Percentiles rank a stretch among this genome's conserved stretches.
These are phyloP conservation scores for Rhizopogon roseolus DNA, from an alignment of 768 basidiomycete genomes.

Conservation along the genomic window DNA sequence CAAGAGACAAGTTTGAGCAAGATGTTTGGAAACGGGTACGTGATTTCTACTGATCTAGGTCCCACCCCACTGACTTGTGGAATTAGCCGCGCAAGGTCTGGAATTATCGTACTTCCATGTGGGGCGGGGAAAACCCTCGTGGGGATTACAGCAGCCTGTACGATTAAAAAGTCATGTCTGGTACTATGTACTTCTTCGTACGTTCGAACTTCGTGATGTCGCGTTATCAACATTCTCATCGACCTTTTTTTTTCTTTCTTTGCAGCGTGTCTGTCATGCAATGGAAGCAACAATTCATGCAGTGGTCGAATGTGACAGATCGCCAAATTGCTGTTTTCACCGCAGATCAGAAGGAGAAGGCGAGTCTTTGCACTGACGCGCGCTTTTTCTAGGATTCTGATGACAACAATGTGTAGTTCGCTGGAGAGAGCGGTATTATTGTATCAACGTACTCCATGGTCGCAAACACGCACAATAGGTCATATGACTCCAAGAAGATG, in stretches of 20 bases:
- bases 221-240: neutral
- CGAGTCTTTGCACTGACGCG: constrained; percentile 21
- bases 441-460: constrained; percentile 99
- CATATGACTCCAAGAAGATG: constrained; percentile 99
- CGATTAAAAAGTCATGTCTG: constrained; percentile 97
- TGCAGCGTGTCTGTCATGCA: constrained; percentile 90
- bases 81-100: constrained; percentile 89
- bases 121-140: constrained; percentile 99
- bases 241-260: constrained; percentile 5
- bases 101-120: constrained; percentile 97
- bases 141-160: constrained; percentile 99
- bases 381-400: neutral
- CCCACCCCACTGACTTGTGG: constrained; percentile 4
- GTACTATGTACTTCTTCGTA: constrained; percentile 98
- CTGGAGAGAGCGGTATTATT: constrained; percentile 95
- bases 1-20: constrained; percentile 98
- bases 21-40: constrained; percentile 98
- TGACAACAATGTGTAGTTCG: constrained; percentile 55
- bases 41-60: neutral
- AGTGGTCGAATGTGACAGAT: constrained; percentile 98
- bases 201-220: constrained; percentile 27
- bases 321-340: constrained; percentile 97
- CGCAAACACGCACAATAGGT: constrained; percentile 95
- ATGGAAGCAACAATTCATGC: constrained; percentile 98
- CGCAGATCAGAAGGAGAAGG: constrained; percentile 96